A percentile compares a stretch with the other conserved stretches of the same genome.
Evolutionary conservation across 805 yeast species (phyloP).

Genomic region (Nakazawaea laoshanensis): DNA sequence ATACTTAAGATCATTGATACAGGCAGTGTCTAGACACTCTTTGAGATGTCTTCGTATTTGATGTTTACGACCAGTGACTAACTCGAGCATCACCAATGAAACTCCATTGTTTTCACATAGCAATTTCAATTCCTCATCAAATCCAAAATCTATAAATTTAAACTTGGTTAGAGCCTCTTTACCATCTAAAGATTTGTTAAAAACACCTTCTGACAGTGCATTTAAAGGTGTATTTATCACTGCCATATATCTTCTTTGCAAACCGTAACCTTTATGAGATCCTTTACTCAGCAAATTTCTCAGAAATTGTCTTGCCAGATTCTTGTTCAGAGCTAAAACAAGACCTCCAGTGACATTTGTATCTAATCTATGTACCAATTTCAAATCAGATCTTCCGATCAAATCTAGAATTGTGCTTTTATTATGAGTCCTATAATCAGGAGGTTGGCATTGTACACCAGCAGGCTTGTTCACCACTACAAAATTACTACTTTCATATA

Average conservation of each 20-base stretch:
- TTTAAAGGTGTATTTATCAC: constrained; percentile 9
- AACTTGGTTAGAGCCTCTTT: constrained; percentile 11
- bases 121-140: constrained; percentile 1
- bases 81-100: constrained; percentile 20
- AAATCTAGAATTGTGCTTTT: constrained; percentile 9
- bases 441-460: constrained; percentile 24
- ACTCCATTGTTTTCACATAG: constrained; percentile 13
- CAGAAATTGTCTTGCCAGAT: constrained; percentile 23
- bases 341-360: constrained; percentile 31
- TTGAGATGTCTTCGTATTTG: constrained; percentile 28
- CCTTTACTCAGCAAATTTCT: constrained; percentile 21
- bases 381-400: constrained; percentile 11
- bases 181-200: constrained; percentile 5
- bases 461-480: constrained; percentile 27
- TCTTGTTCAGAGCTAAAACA: constrained; percentile 24
- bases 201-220: background rate
- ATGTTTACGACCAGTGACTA: constrained; percentile 30
- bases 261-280: constrained; percentile 25
- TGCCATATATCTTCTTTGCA: constrained; percentile 28
- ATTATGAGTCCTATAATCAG: constrained; percentile 13
- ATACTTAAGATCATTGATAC: constrained; percentile 22
- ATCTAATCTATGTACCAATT: constrained; percentile 30
- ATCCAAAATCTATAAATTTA: constrained; percentile 6
- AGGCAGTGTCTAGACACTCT: constrained; percentile 16
- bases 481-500: constrained; percentile 15